Evolutionary conservation across 345 rosid genomes (phyloP).

Genomic region (Pistacia integerrima): DNA sequence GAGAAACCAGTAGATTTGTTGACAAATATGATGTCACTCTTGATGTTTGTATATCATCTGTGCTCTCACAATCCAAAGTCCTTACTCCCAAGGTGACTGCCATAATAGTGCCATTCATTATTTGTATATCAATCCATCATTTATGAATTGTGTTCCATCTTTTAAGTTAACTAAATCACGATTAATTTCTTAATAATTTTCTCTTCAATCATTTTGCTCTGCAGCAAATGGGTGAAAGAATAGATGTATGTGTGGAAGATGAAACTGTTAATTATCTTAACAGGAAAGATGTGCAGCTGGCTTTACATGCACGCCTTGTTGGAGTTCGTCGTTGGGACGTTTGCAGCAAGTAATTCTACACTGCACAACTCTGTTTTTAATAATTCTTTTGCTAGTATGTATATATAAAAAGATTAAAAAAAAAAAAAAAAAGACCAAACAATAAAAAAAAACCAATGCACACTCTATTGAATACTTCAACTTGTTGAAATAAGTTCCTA

Average conservation of each 20-base stretch:
- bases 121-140: conserved; percentile 1
- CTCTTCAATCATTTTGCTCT: neutral
- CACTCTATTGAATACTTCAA: neutral
- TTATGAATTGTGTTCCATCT: neutral
- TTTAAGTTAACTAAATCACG: neutral
- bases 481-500: too few relatives aligned
- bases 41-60: conserved; percentile 88
- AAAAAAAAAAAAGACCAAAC: neutral
- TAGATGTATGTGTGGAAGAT: conserved; percentile 97
- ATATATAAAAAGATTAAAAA: neutral
- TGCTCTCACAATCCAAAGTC: conserved; percentile 73
- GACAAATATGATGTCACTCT: conserved; percentile 96
- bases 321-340: conserved; percentile 81
- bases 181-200: neutral
- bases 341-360: conserved; percentile 83
- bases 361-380: neutral
- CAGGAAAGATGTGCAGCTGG: conserved; percentile 83
- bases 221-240: conserved; percentile 74
- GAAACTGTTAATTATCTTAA: conserved; percentile 87
- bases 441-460: neutral
- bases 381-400: neutral
- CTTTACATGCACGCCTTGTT: conserved; percentile 87
- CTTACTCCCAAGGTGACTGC: conserved; percentile 66
- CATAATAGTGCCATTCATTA: too few relatives aligned
- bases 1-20: conserved; percentile 85